A percentile compares a stretch with the other conserved stretches of the same genome.
Evolutionary conservation across 2,329 filamentous ascomycete species (phyloP).

Genomic region (Xylaria sp.): DNA sequence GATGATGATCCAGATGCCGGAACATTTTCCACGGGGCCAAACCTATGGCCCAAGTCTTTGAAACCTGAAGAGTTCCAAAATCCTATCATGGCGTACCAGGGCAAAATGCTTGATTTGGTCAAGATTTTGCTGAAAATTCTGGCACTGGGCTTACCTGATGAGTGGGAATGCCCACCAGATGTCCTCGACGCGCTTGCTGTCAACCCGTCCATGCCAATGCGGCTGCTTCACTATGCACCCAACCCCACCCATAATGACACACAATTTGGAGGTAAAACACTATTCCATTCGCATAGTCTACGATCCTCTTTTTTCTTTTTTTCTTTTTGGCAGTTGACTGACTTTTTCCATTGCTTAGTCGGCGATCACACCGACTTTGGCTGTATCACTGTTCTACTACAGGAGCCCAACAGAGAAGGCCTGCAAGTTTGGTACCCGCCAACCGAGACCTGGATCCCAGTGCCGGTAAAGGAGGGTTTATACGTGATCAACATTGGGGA

Average conservation of each 20-base stretch:
- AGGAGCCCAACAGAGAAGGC: conserved; percentile 47
- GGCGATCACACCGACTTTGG: conserved; percentile 51
- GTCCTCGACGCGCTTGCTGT: conserved; percentile 41
- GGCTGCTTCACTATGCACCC: conserved; percentile 47
- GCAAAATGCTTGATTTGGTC: conserved; percentile 45
- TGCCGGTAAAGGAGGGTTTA: conserved; percentile 48
- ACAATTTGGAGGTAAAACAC: conserved; percentile 43
- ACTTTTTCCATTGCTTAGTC: conserved; percentile 31
- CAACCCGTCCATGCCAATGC: conserved; percentile 45
- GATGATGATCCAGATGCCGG: conserved; percentile 45
- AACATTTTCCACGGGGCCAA: conserved; percentile 48
- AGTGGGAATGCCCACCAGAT: conserved; percentile 41
- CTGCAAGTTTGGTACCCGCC: conserved; percentile 48
- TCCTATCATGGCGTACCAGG: conserved; percentile 47
- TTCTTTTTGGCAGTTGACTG: conserved; percentile 1
- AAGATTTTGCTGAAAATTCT: conserved; percentile 45
- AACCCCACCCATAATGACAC: conserved; percentile 39
- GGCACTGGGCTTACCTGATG: conserved; percentile 41
- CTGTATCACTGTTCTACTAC: conserved; percentile 48
- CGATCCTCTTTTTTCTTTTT: background rate
- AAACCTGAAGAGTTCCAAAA: conserved; percentile 44
- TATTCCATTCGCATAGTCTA: background rate
- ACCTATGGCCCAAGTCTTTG: conserved; percentile 46
- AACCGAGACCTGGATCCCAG: conserved; percentile 47
- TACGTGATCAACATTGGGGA: conserved; percentile 56